These are phyloP conservation scores for Kodamaea sp. DNA, from an alignment of 1,139 yeast species.

Conservation along the genomic window DNA sequence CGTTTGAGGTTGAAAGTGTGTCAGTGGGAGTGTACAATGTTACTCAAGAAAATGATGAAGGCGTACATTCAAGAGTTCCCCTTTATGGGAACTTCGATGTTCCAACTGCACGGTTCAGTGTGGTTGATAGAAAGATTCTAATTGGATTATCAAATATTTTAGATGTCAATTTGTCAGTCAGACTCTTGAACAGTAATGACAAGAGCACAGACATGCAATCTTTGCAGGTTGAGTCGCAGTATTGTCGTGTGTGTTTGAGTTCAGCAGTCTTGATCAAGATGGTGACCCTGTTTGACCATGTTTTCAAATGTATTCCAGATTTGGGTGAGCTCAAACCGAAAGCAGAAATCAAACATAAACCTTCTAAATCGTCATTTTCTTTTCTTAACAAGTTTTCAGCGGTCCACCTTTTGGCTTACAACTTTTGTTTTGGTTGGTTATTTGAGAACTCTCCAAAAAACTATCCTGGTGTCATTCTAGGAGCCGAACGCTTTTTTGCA, in stretches of 20 bases:
- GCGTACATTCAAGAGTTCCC: conserved; percentile 20
- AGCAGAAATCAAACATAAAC: neutral
- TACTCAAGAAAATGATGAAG: conserved; percentile 7
- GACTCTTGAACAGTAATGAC: conserved; percentile 32
- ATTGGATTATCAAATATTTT: conserved; percentile 48
- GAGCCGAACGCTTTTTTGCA: conserved; percentile 71
- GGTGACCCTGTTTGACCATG: conserved; percentile 18
- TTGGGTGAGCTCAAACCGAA: neutral
- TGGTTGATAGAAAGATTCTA: conserved; percentile 38
- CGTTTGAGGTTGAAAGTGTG: conserved; percentile 35
- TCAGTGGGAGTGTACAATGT: conserved; percentile 25
- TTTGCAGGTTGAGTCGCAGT: conserved; percentile 59
- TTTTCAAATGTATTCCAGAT: neutral
- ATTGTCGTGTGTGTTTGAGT: conserved; percentile 57
- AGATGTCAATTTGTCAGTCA: conserved; percentile 41
- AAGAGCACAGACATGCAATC: conserved; percentile 32
- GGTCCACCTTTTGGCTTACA: conserved; percentile 61
- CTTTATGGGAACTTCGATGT: conserved; percentile 40
- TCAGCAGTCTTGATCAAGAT: conserved; percentile 50
- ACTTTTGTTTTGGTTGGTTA: conserved; percentile 77
- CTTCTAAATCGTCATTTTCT: conserved; percentile 6
- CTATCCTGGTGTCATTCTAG: conserved; percentile 70
- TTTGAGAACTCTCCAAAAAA: conserved; percentile 47
- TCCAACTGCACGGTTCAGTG: conserved; percentile 43
- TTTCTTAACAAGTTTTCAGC: conserved; percentile 38